phyloP scores from a whole-genome alignment of 2,329 filamentous ascomycete genomes.

The Byssothecium circinans region DNA sequence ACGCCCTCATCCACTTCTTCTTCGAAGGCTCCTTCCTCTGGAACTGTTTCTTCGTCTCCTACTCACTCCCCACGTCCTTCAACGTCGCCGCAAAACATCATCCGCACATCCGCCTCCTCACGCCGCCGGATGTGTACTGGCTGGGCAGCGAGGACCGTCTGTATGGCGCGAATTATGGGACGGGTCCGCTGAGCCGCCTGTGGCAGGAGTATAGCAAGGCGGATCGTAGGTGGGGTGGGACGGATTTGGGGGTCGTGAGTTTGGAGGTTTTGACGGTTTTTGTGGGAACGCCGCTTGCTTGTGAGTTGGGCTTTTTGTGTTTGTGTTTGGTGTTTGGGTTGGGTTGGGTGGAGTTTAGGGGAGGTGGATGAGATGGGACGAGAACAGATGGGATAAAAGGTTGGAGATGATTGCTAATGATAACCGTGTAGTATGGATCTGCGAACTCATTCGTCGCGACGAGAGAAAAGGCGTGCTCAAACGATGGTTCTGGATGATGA shows the following conservation, averaged over 20 bases:
- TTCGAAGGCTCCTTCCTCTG: slow-evolving; percentile 92
- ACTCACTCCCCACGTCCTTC: slow-evolving; percentile 46
- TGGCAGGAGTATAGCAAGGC: slow-evolving; percentile 70
- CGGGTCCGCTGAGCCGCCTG: slow-evolving; percentile 54
- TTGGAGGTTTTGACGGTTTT: slow-evolving; percentile 65
- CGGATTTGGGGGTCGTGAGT: slow-evolving; percentile 61
- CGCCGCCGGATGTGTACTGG: slow-evolving; percentile 55
- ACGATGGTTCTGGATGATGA: slow-evolving; percentile 57
- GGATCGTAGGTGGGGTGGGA: slow-evolving; percentile 62
- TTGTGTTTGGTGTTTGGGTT: too few species aligned
- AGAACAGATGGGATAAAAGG: not conserved
- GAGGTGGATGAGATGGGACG: not conserved
- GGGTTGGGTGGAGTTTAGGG: not conserved
- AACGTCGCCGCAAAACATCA: slow-evolving; percentile 29
- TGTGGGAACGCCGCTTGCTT: slow-evolving; percentile 59
- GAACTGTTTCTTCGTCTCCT: slow-evolving; percentile 82
- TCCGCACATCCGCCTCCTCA: slow-evolving; percentile 42
- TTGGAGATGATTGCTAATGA: slow-evolving; percentile 2
- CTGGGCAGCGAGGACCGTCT: slow-evolving; percentile 56
- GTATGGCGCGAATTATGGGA: slow-evolving; percentile 63
- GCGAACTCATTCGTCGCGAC: slow-evolving; percentile 52
- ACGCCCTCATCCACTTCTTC: slow-evolving; percentile 86
- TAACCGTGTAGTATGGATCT: slow-evolving; percentile 51
- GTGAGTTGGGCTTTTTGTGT: slow-evolving; percentile 6
- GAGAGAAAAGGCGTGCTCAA: slow-evolving; percentile 42